Evolutionary conservation across 2,329 filamentous ascomycete species (phyloP), one percentile per base, ranked within the genome.

Genomic region (Paradendryphiella salina): DNA sequence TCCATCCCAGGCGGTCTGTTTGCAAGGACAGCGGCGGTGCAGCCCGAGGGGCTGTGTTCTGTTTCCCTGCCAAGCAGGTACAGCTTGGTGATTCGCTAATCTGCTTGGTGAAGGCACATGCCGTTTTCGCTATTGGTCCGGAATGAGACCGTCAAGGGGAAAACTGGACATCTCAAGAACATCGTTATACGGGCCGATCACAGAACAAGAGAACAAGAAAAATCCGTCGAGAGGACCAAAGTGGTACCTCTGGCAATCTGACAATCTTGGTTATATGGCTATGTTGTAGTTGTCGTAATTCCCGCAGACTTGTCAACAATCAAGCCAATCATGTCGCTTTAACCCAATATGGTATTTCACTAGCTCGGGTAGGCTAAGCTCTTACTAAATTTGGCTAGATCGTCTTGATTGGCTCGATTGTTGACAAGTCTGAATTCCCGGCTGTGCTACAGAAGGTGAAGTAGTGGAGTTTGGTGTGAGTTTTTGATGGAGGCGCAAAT

Each of bases 1-100:
- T 1, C 75, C 73, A 50, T 78, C 75, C 76, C 76, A 79, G 0
- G 72, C 72, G 7, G 79, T 57, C 66, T 69, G 38, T 23, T 44
- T 31, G 29, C 34, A 31, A 35, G 23, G 46, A 61, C 23, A 64
- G 54, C 34, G 20, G 13, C 39, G 11, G 26, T 45, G 35, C 5
- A 5, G 15, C 7, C 4, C 11, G 13, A n/a, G 18, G 17, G 63
- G 38, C 63, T 66, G 63, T 64, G 63, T 52, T 56, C 36, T n/a
- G 33, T 33, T 42, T 47, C 26, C 40, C n/a, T 37, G 63, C 63
- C 60, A 60, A 66, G 61, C 21, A 36, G 34, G 36, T 36, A 45
- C 42, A 50, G 21, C 59, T 64, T 59, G 50, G 53, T 29, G 10
- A 48, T 42, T 46, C 50, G 50, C 54, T 57, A 60, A 41, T 37